phyloP scores from a whole-genome alignment of 495 filamentous ascomycete genomes.

The Aspergillus haitiensis region DNA sequence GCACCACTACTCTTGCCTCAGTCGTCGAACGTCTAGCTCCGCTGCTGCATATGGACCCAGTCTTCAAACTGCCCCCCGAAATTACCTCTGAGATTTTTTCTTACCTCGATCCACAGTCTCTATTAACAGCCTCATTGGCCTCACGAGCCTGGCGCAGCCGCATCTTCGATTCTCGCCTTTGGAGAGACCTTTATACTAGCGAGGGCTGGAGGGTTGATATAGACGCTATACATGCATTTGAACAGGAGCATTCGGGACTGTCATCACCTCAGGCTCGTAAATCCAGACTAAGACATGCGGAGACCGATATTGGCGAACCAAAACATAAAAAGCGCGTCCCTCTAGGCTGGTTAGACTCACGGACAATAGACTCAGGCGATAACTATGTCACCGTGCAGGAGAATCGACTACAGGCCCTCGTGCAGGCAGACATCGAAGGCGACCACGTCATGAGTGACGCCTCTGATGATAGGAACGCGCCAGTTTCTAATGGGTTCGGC shows the following conservation, averaged over 20 bases:
- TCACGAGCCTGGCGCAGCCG: constrained; percentile 81
- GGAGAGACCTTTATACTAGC: constrained; percentile 74
- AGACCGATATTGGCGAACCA: constrained; percentile 49
- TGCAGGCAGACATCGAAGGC: constrained; percentile 49
- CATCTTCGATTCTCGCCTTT: constrained; percentile 80
- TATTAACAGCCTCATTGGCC: constrained; percentile 73
- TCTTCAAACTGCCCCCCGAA: constrained; percentile 80
- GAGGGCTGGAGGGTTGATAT: constrained; percentile 82
- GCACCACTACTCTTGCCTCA: constrained; percentile 71
- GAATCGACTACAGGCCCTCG: constrained; percentile 16
- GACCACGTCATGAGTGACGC: constrained; percentile 52
- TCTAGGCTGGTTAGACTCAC: constrained; percentile 42
- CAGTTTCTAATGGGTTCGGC: constrained; percentile 11
- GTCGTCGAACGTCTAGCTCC: constrained; percentile 75
- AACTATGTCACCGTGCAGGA: constrained; percentile 6
- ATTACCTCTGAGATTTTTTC: constrained; percentile 85
- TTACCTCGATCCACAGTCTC: constrained; percentile 72
- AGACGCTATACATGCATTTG: constrained; percentile 64
- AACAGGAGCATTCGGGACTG: constrained; percentile 55
- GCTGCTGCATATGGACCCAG: constrained; percentile 87
- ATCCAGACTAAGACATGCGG: constrained; percentile 42
- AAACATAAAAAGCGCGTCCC: constrained; percentile 54
- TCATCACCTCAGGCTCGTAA: constrained; percentile 46
- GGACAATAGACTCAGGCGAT: constrained; percentile 17
- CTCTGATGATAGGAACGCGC: constrained; percentile 24